Base-by-base conservation (phyloP, 2,329 filamentous ascomycete genomes). In the Blastomyces gilchristii region DNA sequence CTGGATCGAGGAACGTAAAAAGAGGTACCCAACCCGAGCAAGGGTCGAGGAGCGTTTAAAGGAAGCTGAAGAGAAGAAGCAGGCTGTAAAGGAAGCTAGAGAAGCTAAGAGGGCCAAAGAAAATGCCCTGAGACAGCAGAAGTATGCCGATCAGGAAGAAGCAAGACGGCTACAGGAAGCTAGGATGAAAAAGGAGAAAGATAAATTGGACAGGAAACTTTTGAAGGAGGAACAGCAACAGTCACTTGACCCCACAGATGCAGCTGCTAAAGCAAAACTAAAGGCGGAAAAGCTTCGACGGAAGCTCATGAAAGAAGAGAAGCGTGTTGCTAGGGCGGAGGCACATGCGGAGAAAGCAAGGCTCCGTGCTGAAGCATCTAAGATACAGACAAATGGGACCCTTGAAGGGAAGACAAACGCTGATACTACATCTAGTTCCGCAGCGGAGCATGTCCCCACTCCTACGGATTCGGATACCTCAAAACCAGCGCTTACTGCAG, bases 1-100 rank as follows among this genome's bases (percentile, higher is more conserved):
- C 7, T 97, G 91, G 85, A 85, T 95, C 66, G 85, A 85, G 59
- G 91, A 96, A 74, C 85, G 93, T 64, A 88, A 83, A 71, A 87
- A 85, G 67, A 87, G 87, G 60, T 97, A 85, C 72, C 93, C 93
- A 1, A 97, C 92, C 2, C 84, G 85, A 72, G 84, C 85, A 64
- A 86, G 89, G 62, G 81, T 83, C 63, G 79, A 82, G 62, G 73
- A 71, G 53, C 68, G 65, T 18, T 72, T 71, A 62, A 72, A 70
- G 68, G 69, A 74, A 67, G 61, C 74, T 37, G 74, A 84, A 67
- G 83, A 85, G 70, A 86, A 82, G 72, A 87, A 83, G 66, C 70
- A 71, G 52, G 72, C 72, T n/a, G 72, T 72, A 37, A 69, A 73
- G 11, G 74, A 75, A 57, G 71, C 70, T 34, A 59, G 28, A 59